Percentiles rank a stretch among this genome's conserved stretches.
Conservation (phyloP, 371 early-diverging fungal genomes). For the Apophysomyces ossiformis region DNA sequence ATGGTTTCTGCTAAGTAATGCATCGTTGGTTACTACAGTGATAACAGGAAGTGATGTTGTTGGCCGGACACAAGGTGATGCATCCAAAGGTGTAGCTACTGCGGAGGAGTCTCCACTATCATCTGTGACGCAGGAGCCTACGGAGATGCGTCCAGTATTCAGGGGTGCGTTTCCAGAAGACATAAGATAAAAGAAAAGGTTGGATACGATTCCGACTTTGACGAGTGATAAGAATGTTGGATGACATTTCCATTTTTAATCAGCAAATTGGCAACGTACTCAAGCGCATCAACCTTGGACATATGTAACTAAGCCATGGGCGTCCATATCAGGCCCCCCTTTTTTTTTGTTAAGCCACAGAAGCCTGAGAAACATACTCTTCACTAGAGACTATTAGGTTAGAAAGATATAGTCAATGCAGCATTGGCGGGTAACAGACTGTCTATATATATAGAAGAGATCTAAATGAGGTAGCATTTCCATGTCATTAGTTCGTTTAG, state of each 20-base stretch:
- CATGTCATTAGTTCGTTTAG: too few species aligned
- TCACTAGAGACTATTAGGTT: too few species aligned
- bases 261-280: not conserved
- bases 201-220: slow-evolving; percentile 1
- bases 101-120: slow-evolving; percentile 38
- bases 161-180: slow-evolving; percentile 6
- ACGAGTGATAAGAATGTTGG: slow-evolving; percentile 8
- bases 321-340: too few species aligned
- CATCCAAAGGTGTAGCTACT: slow-evolving; percentile 43
- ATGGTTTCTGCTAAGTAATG: slow-evolving; percentile 22
- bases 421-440: too few species aligned
- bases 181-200: slow-evolving; percentile 1
- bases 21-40: slow-evolving; percentile 39
- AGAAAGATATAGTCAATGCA: too few species aligned
- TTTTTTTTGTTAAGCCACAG: too few species aligned
- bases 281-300: too few species aligned
- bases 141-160: slow-evolving; percentile 30
- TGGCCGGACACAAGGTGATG: slow-evolving; percentile 35
- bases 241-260: slow-evolving; percentile 1
- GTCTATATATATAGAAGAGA: too few species aligned
- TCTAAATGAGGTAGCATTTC: too few species aligned
- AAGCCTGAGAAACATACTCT: too few species aligned
- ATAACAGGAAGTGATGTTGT: slow-evolving; percentile 34
- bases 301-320: too few species aligned
- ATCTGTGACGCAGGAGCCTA: slow-evolving; percentile 41